These are phyloP conservation scores for Backusella tuberculispora DNA, from an alignment of 192 early-diverging fungal species.

Conservation along the genomic window DNA sequence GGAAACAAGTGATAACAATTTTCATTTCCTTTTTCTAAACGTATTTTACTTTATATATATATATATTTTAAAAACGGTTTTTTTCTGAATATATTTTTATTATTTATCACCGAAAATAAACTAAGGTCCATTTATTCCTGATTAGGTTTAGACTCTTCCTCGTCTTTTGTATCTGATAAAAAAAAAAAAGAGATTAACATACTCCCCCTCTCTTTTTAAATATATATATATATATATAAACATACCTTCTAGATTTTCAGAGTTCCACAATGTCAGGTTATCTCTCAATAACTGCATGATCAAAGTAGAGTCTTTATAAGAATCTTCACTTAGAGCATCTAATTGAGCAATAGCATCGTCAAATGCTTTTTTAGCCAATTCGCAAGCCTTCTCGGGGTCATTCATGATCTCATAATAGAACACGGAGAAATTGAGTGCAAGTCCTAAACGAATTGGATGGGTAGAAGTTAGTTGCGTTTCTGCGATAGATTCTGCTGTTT, in stretches of 20 bases:
- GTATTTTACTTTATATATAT: neutral
- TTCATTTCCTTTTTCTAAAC: too few species aligned
- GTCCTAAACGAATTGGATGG: slow-evolving; percentile 96
- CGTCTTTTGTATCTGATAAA: neutral
- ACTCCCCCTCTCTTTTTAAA: neutral
- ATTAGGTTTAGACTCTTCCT: neutral
- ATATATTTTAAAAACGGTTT: neutral
- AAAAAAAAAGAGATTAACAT: neutral
- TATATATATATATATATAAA: too few species aligned
- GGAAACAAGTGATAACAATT: too few species aligned
- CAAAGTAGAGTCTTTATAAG: slow-evolving; percentile 96
- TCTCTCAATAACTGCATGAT: slow-evolving; percentile 98
- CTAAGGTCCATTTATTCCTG: neutral
- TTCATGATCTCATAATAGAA: slow-evolving; percentile 99
- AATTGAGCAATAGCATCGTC: slow-evolving; percentile 95
- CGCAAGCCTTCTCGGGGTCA: slow-evolving; percentile 94
- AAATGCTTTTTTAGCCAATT: slow-evolving; percentile 93
- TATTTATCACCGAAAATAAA: neutral
- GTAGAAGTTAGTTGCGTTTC: slow-evolving; percentile 76
- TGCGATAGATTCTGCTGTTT: slow-evolving; percentile 87
- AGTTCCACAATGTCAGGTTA: slow-evolving; percentile 97
- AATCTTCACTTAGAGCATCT: slow-evolving; percentile 90
- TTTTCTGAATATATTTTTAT: neutral
- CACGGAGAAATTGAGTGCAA: slow-evolving; percentile 96
- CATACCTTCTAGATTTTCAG: slow-evolving; percentile 65